A percentile compares a stretch with the other conserved stretches of the same genome.
phyloP scores from a whole-genome alignment of 2,329 filamentous ascomycete genomes.

The Fusarium abutilonis region DNA sequence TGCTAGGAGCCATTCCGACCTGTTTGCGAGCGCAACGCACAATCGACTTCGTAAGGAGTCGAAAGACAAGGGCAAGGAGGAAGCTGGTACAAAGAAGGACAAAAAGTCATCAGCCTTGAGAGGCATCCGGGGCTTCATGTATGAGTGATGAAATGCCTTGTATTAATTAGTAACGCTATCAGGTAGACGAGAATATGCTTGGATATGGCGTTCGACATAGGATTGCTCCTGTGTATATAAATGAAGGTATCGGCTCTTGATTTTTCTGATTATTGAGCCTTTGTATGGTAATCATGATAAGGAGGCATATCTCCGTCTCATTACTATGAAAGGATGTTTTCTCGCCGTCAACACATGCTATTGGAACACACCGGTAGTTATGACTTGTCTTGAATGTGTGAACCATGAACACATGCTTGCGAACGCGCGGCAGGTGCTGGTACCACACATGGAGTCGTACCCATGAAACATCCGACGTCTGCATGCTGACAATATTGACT shows the following conservation, averaged over 20 bases:
- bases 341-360: no score
- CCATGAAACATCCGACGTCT: no score
- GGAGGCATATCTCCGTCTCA: no score
- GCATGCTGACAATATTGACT: not conserved
- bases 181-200: not conserved
- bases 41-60: constrained; percentile 59
- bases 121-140: constrained; percentile 55
- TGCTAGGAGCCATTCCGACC: constrained; percentile 38
- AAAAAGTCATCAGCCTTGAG: constrained; percentile 53
- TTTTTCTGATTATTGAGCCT: not conserved
- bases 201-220: constrained; percentile 1
- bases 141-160: constrained; percentile 30
- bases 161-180: not conserved
- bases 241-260: no score
- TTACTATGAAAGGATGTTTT: no score
- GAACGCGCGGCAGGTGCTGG: no score
- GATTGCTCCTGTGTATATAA: not conserved
- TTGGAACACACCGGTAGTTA: no score
- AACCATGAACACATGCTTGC: no score
- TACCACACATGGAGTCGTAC: no score
- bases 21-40: constrained; percentile 56
- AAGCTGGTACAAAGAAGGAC: constrained; percentile 50
- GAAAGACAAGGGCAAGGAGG: constrained; percentile 60
- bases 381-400: no score
- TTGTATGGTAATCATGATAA: no score